Conservation (phyloP, 2,329 filamentous ascomycete genomes). For the Anisogramma anomala region DNA sequence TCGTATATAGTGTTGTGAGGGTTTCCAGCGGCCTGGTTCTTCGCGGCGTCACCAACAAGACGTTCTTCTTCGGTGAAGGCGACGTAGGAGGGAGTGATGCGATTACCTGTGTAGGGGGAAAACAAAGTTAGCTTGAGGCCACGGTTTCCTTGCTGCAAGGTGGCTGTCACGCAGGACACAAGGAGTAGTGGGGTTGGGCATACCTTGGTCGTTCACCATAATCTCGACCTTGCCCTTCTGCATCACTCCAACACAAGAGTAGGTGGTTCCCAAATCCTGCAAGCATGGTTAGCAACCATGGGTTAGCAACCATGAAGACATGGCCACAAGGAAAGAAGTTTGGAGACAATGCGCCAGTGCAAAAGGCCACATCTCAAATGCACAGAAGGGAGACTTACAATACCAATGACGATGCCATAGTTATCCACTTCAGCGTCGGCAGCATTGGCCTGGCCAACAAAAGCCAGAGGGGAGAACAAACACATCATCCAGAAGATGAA, state of each 20-base stretch:
- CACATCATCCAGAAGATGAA: constrained; percentile 84
- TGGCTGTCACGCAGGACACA: no score
- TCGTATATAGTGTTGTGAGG: constrained; percentile 67
- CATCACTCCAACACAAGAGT: constrained; percentile 90
- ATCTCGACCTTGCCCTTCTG: constrained; percentile 92
- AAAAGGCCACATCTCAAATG: constrained; percentile 16
- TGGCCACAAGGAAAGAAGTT: neutral
- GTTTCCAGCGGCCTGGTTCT: constrained; percentile 85
- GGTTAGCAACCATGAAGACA: neutral
- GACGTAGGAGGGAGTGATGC: constrained; percentile 90
- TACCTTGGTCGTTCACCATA: constrained; percentile 77
- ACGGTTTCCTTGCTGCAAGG: neutral
- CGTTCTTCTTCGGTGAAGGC: constrained; percentile 96
- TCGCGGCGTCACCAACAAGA: constrained; percentile 91
- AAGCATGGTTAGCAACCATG: constrained; percentile 16
- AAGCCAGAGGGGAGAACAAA: constrained; percentile 75
- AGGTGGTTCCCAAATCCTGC: constrained; percentile 75
- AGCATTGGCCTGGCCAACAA: constrained; percentile 65
- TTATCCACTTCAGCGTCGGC: constrained; percentile 63
- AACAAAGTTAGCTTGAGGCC: neutral
- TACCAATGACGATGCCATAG: constrained; percentile 86
- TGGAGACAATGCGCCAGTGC: neutral
- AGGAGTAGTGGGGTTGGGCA: constrained; percentile 1
- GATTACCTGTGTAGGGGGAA: constrained; percentile 49
- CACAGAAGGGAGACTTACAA: constrained; percentile 40